Conservation (phyloP, 495 filamentous ascomycete species). For the Staphylotrichum longicolle region DNA sequence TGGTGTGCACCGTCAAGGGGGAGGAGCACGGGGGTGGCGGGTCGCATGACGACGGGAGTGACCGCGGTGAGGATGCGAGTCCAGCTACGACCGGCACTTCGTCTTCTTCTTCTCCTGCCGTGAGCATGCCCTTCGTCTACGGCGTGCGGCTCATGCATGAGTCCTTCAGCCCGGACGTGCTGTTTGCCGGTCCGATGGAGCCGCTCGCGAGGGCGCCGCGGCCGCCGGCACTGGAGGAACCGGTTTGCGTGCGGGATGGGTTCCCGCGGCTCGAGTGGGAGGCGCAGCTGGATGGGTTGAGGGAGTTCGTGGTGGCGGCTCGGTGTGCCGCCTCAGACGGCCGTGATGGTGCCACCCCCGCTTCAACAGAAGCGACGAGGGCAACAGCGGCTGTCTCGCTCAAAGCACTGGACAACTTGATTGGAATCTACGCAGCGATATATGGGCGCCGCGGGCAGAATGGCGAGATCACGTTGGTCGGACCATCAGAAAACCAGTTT, state of each 20-base stretch:
- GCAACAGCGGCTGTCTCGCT: neutral
- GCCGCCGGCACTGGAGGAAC: neutral
- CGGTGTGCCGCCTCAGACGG: neutral
- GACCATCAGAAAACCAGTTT: constrained; percentile 7
- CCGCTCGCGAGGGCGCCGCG: neutral
- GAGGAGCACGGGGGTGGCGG: too few relatives aligned
- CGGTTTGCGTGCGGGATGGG: neutral
- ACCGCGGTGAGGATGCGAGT: too few relatives aligned
- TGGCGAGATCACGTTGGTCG: neutral
- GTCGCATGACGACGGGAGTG: too few relatives aligned
- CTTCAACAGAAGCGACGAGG: too few relatives aligned
- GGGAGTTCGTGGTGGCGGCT: neutral
- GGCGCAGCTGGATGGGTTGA: constrained; percentile 5
- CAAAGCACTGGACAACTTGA: neutral
- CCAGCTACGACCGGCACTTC: too few relatives aligned
- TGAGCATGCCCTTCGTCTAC: constrained; percentile 3
- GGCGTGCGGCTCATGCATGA: constrained; percentile 7
- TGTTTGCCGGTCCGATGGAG: constrained; percentile 2
- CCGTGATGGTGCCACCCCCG: too few relatives aligned
- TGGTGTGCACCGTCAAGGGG: neutral
- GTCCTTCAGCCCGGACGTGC: constrained; percentile 7
- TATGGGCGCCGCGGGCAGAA: constrained; percentile 1
- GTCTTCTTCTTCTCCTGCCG: neutral
- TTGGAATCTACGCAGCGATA: neutral
- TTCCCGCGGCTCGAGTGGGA: constrained; percentile 6